Evolutionary conservation across 2,329 filamentous ascomycete genomes (phyloP).

Genomic region (Xylariaceae sp.): DNA sequence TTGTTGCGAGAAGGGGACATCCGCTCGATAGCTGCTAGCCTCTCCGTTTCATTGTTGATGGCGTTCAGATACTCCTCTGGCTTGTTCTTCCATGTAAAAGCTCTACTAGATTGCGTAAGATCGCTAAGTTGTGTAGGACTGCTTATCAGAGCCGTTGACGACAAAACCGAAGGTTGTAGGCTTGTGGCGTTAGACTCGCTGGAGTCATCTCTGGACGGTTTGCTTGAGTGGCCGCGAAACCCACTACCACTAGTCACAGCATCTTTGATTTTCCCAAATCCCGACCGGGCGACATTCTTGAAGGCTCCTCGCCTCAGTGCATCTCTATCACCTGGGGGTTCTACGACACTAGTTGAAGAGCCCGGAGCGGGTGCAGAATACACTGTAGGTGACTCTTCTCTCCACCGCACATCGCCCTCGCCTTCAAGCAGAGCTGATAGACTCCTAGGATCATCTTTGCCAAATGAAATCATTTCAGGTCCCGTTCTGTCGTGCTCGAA

Average conservation of each 20-base stretch:
- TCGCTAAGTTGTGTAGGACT: slow-evolving; percentile 29
- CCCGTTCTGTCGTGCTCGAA: slow-evolving; percentile 45
- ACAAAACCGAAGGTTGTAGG: slow-evolving; percentile 34
- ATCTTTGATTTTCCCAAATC: slow-evolving; percentile 81
- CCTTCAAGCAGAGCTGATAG: slow-evolving; percentile 52
- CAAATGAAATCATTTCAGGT: slow-evolving; percentile 48
- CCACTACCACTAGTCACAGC: slow-evolving; percentile 60
- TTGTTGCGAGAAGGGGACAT: slow-evolving; percentile 13
- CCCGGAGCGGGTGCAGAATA: slow-evolving; percentile 42
- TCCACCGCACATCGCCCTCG: slow-evolving; percentile 41
- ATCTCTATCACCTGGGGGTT: slow-evolving; percentile 51
- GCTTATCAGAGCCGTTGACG: slow-evolving; percentile 32
- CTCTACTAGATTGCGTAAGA: slow-evolving; percentile 41
- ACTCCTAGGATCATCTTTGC: slow-evolving; percentile 56
- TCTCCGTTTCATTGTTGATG: slow-evolving; percentile 36
- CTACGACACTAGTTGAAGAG: slow-evolving; percentile 44
- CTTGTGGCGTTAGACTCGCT: slow-evolving; percentile 35
- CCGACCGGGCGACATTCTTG: slow-evolving; percentile 76
- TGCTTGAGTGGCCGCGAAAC: slow-evolving; percentile 49
- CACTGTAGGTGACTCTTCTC: slow-evolving; percentile 42
- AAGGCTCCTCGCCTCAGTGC: slow-evolving; percentile 64
- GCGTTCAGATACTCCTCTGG: slow-evolving; percentile 54
- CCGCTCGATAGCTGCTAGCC: slow-evolving; percentile 17
- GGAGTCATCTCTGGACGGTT: slow-evolving; percentile 56
- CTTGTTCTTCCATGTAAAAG: slow-evolving; percentile 62